Percentiles rank a stretch among this genome's conserved stretches.
These are phyloP conservation scores for Cercophora samala DNA, from an alignment of 495 filamentous ascomycete genomes.

Conservation along the genomic window DNA sequence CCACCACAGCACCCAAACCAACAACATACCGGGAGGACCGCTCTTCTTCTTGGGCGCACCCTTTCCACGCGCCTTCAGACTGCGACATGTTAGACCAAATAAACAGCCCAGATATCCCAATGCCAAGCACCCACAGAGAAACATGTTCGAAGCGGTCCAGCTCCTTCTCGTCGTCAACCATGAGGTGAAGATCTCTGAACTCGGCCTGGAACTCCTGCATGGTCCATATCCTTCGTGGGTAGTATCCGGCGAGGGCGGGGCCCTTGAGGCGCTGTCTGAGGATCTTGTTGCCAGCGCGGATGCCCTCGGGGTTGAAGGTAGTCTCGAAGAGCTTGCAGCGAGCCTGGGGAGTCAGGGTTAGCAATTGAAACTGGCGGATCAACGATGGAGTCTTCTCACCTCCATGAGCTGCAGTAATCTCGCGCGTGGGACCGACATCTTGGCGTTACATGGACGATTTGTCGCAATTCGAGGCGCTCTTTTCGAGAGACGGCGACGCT, in stretches of 20 bases:
- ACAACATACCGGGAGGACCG: constrained; percentile 57
- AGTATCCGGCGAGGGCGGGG: constrained; percentile 75
- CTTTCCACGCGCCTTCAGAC: constrained; percentile 77
- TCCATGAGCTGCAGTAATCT: constrained; percentile 76
- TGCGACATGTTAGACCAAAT: constrained; percentile 37
- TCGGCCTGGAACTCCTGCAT: constrained; percentile 63
- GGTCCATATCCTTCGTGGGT: constrained; percentile 70
- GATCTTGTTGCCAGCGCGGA: constrained; percentile 82
- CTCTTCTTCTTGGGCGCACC: constrained; percentile 88
- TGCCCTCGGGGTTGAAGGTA: constrained; percentile 79
- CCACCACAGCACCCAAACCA: background rate
- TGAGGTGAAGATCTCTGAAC: constrained; percentile 53
- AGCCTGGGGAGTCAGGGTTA: constrained; percentile 50
- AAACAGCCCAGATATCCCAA: too few species aligned
- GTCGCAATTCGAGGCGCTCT: constrained; percentile 3
- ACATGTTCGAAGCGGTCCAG: constrained; percentile 77
- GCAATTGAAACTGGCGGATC: background rate
- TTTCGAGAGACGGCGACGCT: constrained; percentile 1
- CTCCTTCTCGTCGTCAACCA: constrained; percentile 68
- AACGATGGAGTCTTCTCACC: constrained; percentile 44
- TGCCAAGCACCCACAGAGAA: constrained; percentile 42
- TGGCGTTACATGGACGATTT: constrained; percentile 31
- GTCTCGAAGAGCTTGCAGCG: constrained; percentile 88
- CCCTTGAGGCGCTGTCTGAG: constrained; percentile 80
- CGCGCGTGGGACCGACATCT: constrained; percentile 69